These are phyloP conservation scores for Penicillium verrucosum DNA, from an alignment of 2,329 filamentous ascomycete genomes.

Conservation along the genomic window DNA sequence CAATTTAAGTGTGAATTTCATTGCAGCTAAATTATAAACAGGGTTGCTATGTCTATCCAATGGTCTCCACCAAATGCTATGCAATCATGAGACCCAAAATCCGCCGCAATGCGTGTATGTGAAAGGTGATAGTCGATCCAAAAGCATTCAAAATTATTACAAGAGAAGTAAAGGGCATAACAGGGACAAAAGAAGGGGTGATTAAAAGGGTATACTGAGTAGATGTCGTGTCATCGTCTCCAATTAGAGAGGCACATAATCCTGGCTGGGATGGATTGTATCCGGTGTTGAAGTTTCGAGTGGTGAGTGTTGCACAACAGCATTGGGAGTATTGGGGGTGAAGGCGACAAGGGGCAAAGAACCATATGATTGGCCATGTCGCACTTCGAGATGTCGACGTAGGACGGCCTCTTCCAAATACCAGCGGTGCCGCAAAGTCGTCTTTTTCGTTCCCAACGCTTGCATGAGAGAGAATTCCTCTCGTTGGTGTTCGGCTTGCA, in stretches of 20 bases:
- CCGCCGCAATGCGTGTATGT: slow-evolving; percentile 22
- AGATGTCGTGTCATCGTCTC: slow-evolving; percentile 5
- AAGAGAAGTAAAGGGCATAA: slow-evolving; percentile 15
- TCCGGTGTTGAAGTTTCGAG: slow-evolving; percentile 1
- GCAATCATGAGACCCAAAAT: slow-evolving; percentile 22
- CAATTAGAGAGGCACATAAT: background rate
- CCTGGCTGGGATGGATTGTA: slow-evolving; percentile 1
- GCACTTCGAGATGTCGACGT: slow-evolving; percentile 38
- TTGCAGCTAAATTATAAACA: background rate
- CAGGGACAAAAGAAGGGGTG: slow-evolving; percentile 1
- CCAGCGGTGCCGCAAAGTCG: slow-evolving; percentile 39
- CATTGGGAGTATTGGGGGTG: slow-evolving; percentile 30
- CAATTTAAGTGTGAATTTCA: background rate
- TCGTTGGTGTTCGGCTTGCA: slow-evolving; percentile 36
- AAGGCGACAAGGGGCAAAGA: slow-evolving; percentile 41
- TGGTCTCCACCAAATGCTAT: slow-evolving; percentile 31
- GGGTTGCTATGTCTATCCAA: slow-evolving; percentile 18
- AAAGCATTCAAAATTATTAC: slow-evolving; percentile 17
- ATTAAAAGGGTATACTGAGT: slow-evolving; percentile 12
- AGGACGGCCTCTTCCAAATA: slow-evolving; percentile 43
- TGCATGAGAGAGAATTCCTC: slow-evolving; percentile 32
- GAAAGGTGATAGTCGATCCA: slow-evolving; percentile 10
- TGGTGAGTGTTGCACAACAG: slow-evolving; percentile 19
- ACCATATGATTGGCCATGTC: slow-evolving; percentile 36
- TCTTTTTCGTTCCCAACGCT: slow-evolving; percentile 36